A percentile compares a stretch with the other conserved stretches of the same genome.
Conservation (phyloP, 768 basidiomycete genomes). For the Boletus speciosus region DNA sequence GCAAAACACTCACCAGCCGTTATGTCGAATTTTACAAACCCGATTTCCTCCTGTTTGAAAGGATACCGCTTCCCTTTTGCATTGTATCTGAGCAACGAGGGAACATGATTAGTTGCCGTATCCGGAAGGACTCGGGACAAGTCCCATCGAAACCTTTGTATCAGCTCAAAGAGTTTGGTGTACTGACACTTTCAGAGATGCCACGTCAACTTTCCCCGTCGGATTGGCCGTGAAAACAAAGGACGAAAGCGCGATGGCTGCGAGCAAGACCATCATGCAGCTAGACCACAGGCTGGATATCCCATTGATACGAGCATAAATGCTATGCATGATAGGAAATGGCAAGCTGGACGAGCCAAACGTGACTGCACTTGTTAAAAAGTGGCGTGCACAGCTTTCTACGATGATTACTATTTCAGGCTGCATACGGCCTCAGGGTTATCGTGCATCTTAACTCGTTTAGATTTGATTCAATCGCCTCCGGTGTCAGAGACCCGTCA, state of each 20-base stretch:
- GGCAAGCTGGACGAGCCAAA: neutral
- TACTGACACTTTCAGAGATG: slow-evolving; percentile 75
- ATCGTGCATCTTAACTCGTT: neutral
- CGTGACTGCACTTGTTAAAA: no score
- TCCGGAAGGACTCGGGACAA: slow-evolving; percentile 8
- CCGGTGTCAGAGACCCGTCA: slow-evolving; percentile 6
- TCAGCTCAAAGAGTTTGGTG: neutral
- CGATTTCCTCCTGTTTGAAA: slow-evolving; percentile 66
- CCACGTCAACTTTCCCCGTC: slow-evolving; percentile 53
- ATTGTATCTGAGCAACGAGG: slow-evolving; percentile 37
- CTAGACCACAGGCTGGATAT: slow-evolving; percentile 69
- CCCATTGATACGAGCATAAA: slow-evolving; percentile 70
- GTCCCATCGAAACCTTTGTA: slow-evolving; percentile 5
- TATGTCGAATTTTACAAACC: slow-evolving; percentile 78
- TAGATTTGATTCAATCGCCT: neutral
- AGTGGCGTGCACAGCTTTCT: no score
- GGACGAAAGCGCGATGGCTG: slow-evolving; percentile 69
- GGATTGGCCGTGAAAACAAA: slow-evolving; percentile 59
- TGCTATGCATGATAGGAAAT: slow-evolving; percentile 55
- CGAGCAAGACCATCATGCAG: slow-evolving; percentile 69
- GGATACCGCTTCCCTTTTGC: slow-evolving; percentile 52
- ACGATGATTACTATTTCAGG: slow-evolving; percentile 10
- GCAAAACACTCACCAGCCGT: slow-evolving; percentile 58
- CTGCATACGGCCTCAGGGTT: neutral
- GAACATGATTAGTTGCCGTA: slow-evolving; percentile 9